Evolutionary conservation across 352 stramenopile genomes (phyloP).

Genomic region (Pythium utonaiense): DNA sequence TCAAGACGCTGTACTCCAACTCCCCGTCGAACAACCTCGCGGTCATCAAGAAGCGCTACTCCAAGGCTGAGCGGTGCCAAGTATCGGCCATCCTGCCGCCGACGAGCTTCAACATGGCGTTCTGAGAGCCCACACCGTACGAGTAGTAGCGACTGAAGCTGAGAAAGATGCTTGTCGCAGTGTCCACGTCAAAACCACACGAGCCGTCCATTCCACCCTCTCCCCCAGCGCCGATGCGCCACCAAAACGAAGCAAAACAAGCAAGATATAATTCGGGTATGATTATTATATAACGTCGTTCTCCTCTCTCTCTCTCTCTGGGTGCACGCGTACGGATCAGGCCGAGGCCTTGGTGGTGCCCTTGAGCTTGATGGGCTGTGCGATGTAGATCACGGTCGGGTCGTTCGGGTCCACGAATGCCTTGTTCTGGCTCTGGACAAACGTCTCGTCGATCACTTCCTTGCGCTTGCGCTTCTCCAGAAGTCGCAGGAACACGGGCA

Average conservation of each 20-base stretch:
- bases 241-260: constrained; percentile 7
- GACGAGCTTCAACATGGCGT: constrained; percentile 79
- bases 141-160: too few species aligned
- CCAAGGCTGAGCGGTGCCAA: constrained; percentile 77
- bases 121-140: constrained; percentile 34
- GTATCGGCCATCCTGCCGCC: constrained; percentile 71
- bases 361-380: constrained; percentile 49
- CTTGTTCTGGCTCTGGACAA: constrained; percentile 78
- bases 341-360: constrained; percentile 11
- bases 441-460: constrained; percentile 66
- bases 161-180: background rate
- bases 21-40: constrained; percentile 79
- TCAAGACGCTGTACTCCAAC: constrained; percentile 78
- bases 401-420: constrained; percentile 87
- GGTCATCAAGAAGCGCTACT: constrained; percentile 89
- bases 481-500: constrained; percentile 78
- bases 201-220: too few species aligned
- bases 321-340: background rate
- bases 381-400: constrained; percentile 80
- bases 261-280: constrained; percentile 20
- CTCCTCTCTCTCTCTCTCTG: background rate
- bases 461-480: constrained; percentile 80
- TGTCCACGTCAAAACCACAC: background rate
- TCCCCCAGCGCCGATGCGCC: background rate
- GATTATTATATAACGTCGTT: constrained; percentile 30